Conservation (phyloP, 768 basidiomycete species). For the Hydnum rufescens region DNA sequence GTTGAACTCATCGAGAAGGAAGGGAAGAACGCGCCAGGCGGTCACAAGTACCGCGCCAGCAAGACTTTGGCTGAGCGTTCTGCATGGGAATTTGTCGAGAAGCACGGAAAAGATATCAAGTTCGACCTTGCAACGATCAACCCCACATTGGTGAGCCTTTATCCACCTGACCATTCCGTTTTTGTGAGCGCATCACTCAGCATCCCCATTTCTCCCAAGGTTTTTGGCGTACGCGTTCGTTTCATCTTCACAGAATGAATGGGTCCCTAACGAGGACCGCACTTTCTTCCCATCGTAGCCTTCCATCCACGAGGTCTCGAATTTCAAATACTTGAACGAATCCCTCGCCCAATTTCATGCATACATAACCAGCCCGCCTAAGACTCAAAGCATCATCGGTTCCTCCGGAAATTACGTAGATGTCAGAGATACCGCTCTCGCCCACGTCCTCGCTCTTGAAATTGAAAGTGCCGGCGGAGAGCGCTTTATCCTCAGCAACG, state of each 20-base stretch:
- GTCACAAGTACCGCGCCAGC: constrained; percentile 14
- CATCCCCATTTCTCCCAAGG: too few species aligned
- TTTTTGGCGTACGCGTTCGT: constrained; percentile 4
- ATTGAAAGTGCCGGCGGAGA: constrained; percentile 11
- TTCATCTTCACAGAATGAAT: neutral
- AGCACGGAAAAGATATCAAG: constrained; percentile 10
- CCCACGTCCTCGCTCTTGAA: constrained; percentile 13
- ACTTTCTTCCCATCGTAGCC: neutral
- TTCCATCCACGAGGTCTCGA: neutral
- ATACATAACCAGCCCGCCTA: neutral
- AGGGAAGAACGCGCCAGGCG: constrained; percentile 14
- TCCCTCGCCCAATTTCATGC: constrained; percentile 8
- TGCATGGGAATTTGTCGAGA: constrained; percentile 16
- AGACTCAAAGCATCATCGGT: neutral
- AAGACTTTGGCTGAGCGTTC: constrained; percentile 18
- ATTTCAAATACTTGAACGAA: constrained; percentile 19
- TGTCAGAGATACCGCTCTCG: constrained; percentile 16
- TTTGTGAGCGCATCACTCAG: neutral
- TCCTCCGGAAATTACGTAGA: constrained; percentile 13
- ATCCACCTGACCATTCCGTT: neutral
- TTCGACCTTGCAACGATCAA: constrained; percentile 15
- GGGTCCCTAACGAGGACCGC: neutral
- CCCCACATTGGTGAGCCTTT: constrained; percentile 10
- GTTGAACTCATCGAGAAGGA: constrained; percentile 15
- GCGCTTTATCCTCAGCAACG: constrained; percentile 6